Evolutionary conservation across 2,329 filamentous ascomycete species (phyloP).

Genomic region (Emergomyces pasteurianus): DNA sequence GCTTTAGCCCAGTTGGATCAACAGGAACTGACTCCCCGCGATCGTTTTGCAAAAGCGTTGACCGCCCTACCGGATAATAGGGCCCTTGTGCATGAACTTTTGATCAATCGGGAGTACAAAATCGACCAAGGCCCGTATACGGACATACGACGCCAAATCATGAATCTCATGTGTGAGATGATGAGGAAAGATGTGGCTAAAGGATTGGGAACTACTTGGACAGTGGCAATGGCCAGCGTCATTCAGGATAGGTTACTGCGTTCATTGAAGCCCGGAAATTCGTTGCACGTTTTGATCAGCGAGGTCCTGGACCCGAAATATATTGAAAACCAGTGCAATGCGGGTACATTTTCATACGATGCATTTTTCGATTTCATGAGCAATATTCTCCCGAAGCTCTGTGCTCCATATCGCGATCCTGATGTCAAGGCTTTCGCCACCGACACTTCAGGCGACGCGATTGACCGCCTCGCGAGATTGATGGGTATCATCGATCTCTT

Average conservation of each 20-base stretch:
- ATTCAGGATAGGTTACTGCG: conserved; percentile 49
- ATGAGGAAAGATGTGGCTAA: conserved; percentile 47
- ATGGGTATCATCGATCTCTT: conserved; percentile 51
- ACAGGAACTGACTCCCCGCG: conserved; percentile 25
- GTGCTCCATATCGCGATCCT: conserved; percentile 51
- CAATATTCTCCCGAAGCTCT: conserved; percentile 50
- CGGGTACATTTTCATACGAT: conserved; percentile 51
- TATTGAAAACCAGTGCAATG: conserved; percentile 45
- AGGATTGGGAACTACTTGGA: conserved; percentile 47
- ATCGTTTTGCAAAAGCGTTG: conserved; percentile 41
- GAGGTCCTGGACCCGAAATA: conserved; percentile 49
- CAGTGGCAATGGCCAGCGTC: conserved; percentile 54
- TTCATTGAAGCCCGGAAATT: conserved; percentile 48
- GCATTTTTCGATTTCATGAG: conserved; percentile 54
- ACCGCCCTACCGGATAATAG: conserved; percentile 51
- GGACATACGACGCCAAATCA: conserved; percentile 43
- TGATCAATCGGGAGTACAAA: conserved; percentile 52
- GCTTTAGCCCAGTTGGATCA: conserved; percentile 25
- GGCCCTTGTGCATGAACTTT: conserved; percentile 50
- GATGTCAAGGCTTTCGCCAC: conserved; percentile 45
- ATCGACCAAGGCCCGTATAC: conserved; percentile 41
- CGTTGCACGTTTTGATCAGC: conserved; percentile 48
- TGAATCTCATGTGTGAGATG: conserved; percentile 46
- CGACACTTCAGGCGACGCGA: conserved; percentile 42
- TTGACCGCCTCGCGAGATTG: conserved; percentile 51